Evolutionary conservation across 2,329 filamentous ascomycete genomes (phyloP).

Genomic region (Escovopsis sp.): DNA sequence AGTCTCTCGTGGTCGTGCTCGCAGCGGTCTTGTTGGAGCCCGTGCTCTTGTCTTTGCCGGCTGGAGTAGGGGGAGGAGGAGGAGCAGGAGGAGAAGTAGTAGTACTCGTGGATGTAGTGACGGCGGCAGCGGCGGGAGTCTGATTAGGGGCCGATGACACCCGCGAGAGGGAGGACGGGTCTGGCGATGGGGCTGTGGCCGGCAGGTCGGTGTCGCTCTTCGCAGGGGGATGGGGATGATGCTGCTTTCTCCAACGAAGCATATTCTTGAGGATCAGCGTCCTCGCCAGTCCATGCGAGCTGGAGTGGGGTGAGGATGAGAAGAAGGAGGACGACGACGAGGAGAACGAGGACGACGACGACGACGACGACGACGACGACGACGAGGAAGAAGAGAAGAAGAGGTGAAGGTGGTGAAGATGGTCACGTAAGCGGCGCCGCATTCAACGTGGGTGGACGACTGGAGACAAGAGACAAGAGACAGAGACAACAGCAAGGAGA

Average conservation of each 20-base stretch:
- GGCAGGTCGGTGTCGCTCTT: slow-evolving; percentile 7
- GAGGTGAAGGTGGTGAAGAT: not conserved
- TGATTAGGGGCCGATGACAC: slow-evolving; percentile 5
- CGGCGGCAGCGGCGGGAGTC: slow-evolving; percentile 1
- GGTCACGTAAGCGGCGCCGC: slow-evolving; percentile 1
- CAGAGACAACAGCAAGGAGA: not conserved
- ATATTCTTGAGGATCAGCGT: slow-evolving; percentile 9
- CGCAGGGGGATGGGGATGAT: slow-evolving; percentile 15
- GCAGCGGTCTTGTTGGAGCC: too few species aligned
- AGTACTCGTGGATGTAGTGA: too few species aligned
- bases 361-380: too few species aligned
- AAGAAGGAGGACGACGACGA: too few species aligned
- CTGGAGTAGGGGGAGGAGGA: too few species aligned
- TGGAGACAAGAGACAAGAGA: not conserved
- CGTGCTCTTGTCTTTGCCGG: too few species aligned
- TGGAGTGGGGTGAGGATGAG: too few species aligned
- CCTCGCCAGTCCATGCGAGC: not conserved
- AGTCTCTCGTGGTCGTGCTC: too few species aligned
- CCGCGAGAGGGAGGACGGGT: slow-evolving; percentile 7
- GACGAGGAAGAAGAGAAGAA: too few species aligned
- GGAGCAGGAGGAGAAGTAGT: too few species aligned
- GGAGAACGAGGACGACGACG: too few species aligned
- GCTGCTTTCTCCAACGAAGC: slow-evolving; percentile 21
- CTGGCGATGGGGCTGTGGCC: slow-evolving; percentile 7
- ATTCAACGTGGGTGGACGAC: not conserved